These are phyloP conservation scores for Chlorociboria aeruginascens DNA, from an alignment of 495 filamentous ascomycete species.

Conservation along the genomic window DNA sequence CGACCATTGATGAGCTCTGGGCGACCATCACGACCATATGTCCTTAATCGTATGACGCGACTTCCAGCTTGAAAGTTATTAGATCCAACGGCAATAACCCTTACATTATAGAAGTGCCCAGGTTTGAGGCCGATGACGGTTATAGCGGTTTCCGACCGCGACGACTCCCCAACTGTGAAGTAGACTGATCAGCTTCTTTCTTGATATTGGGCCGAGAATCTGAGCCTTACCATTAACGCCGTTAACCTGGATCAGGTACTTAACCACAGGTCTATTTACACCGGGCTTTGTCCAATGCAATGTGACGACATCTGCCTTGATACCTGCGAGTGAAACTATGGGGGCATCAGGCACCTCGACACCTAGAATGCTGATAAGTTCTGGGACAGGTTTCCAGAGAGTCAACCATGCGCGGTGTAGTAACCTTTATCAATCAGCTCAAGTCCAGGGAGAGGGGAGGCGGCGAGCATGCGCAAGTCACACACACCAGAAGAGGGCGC, in stretches of 20 bases:
- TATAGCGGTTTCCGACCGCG: constrained; percentile 74
- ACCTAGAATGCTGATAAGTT: constrained; percentile 80
- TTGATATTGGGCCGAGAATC: not conserved
- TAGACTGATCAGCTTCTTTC: constrained; percentile 3
- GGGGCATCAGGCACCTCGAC: constrained; percentile 87
- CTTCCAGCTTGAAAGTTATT: constrained; percentile 88
- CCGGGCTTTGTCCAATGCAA: constrained; percentile 82
- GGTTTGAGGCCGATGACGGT: constrained; percentile 77
- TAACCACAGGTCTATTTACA: constrained; percentile 63
- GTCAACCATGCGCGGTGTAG: constrained; percentile 73
- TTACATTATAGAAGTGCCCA: constrained; percentile 79
- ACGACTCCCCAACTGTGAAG: constrained; percentile 66
- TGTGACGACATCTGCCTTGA: constrained; percentile 76
- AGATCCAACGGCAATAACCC: constrained; percentile 77
- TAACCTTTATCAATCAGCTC: constrained; percentile 42
- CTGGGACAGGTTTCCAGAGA: constrained; percentile 76
- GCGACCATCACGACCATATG: constrained; percentile 39
- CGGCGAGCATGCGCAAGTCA: not conserved
- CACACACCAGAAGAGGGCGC: constrained; percentile 21
- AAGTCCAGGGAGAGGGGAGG: too few relatives aligned
- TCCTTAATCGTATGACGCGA: constrained; percentile 69
- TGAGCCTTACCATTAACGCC: constrained; percentile 65
- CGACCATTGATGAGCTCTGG: constrained; percentile 42
- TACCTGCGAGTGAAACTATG: constrained; percentile 81
- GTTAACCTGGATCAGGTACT: constrained; percentile 87